Base-by-base conservation (phyloP, 345 rosid species). In the Salix koriyanagi region DNA sequence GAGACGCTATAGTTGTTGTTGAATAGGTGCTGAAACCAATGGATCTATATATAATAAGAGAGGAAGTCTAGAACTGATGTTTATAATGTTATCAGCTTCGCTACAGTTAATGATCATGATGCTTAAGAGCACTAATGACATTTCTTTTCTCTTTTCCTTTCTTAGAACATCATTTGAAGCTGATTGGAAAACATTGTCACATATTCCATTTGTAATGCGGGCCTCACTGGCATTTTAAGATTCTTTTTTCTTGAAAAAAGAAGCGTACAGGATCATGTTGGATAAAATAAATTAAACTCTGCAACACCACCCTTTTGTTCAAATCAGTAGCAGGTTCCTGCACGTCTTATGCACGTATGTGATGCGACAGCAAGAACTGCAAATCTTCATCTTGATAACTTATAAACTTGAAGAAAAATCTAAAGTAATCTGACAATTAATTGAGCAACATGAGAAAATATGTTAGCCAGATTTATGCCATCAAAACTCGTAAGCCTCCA, bases 171-270 rank as follows among this genome's bases (percentile, higher is more conserved):
- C 82, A 70, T 80, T 70, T 74, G 67, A 79, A 36, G 73, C 41
- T 54, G 74, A 75, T 79, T 74, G 68, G 25, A 25, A 72, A 71
- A 70, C 77, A 73, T 54, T 36, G 75, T 66, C 48, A 78, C 79
- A 76, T 75, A 83, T 83, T 79, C 80, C 70, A 78, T 62, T 76
- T 32, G 23, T 67, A 56, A 50, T 52, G 86, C 81, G 85, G 83
- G 26, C 79, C 81, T 79, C 82, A 65, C 65, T 41, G 50, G 76
- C 83, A 41, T 41, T 41, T 41, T 10, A 41, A 41, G 46, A 41
- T 75, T 78, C 37, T 78, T 71, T 69, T 76, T 80, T 39, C 58
- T 46, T 13, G 14, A 46, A 26, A 62, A 62, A 62, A 26, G 28
- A 26, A 13, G 50, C 16, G 16, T 46, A 39, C 67, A 36, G 10